phyloP scores from a whole-genome alignment of 257 asterid species.

The Striga asiatica region DNA sequence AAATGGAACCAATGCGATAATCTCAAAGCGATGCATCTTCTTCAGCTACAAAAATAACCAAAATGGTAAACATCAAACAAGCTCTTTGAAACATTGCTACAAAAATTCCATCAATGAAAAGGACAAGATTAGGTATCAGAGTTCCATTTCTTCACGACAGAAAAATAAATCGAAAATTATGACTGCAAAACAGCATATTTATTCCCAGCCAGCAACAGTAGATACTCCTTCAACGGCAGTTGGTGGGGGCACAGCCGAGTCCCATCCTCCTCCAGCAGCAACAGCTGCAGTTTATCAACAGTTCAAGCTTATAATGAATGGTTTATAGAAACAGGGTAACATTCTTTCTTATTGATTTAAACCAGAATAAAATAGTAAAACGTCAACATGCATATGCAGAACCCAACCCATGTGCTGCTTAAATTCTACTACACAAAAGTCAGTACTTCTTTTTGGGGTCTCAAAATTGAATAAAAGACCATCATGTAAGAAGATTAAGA shows the following conservation, averaged over 20 bases:
- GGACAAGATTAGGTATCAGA: neutral
- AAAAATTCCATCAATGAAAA: neutral
- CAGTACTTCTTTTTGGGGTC: too few relatives aligned
- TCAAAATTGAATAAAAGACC: too few relatives aligned
- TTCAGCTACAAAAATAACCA: too few relatives aligned
- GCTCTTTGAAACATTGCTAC: neutral
- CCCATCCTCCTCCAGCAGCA: neutral
- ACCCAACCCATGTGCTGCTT: too few relatives aligned
- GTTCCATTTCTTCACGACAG: neutral
- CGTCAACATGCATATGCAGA: too few relatives aligned
- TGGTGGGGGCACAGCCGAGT: neutral
- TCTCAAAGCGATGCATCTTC: too few relatives aligned
- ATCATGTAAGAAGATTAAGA: too few relatives aligned
- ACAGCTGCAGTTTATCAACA: neutral
- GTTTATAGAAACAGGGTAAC: neutral
- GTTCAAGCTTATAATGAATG: neutral
- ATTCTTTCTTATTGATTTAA: neutral
- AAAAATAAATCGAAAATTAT: neutral
- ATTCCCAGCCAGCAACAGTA: neutral
- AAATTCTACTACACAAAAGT: too few relatives aligned
- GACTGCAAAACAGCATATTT: too few relatives aligned
- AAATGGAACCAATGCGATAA: too few relatives aligned
- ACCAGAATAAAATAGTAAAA: neutral
- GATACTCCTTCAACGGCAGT: neutral
- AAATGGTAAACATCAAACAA: too few relatives aligned